Base-by-base conservation (phyloP, 2,329 filamentous ascomycete genomes). In the Talaromyces albobiverticillius region DNA sequence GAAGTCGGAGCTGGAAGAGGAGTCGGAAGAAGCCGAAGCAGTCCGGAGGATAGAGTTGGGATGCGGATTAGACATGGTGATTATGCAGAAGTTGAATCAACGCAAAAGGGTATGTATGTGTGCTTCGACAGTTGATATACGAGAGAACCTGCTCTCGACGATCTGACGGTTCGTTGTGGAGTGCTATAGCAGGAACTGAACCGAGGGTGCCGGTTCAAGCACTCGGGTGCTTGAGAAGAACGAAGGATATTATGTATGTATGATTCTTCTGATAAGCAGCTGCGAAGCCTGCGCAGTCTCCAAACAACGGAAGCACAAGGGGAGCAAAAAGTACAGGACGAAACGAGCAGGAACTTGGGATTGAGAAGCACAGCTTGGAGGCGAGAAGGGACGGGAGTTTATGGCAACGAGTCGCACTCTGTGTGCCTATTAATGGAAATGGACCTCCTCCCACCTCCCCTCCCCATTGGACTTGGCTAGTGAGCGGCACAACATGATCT, bases 121-220 rank as follows among this genome's bases (percentile, higher is more conserved):
- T n/a, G n/a, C n/a, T n/a, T n/a, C 64, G 54, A 62, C 65, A 53
- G 61, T 62, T 57, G 56, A 58, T 54, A 49, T 47, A 57, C 57
- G 65, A 68, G 68, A 72, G 68, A 65, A 54, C 69, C 69, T 64
- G 69, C 68, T 71, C 67, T 68, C 54, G 57, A 63, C 56, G 23
- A 18, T 26, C 10, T 25, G n/a, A 18, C 23, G 9, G 32, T 11
- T 14, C 34, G 40, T 59, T 56, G 18, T 53, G 25, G 41, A 55
- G 18, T 13, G 29, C 43, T 46, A 49, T 29, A 10, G 26, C 26
- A 6, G 10, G 26, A 29, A 29, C 5, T 6, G 26, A 36, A 45
- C 25, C 36, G 23, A 23, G 46, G 43, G 32, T 38, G 16, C 40
- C 26, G 26, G 26, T 29, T 6, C 5, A 29, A 10, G 26, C 26